Evolutionary conservation across 2,329 filamentous ascomycete genomes (phyloP).

Genomic region (Paradendryphiella salina): DNA sequence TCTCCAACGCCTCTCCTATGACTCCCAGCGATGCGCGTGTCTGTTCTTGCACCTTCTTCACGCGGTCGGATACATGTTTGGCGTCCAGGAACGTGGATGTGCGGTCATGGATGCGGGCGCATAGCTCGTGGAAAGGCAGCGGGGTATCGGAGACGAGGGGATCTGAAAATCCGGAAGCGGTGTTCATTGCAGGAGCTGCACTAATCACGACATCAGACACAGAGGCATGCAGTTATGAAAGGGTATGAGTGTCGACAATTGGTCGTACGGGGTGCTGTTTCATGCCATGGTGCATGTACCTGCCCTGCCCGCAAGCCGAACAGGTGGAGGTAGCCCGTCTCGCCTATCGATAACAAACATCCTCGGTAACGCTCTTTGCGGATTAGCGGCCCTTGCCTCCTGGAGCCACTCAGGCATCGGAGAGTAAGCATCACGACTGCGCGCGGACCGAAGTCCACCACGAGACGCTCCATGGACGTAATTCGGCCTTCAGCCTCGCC

Average conservation of each 20-base stretch:
- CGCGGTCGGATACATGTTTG: constrained; percentile 58
- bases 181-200: constrained; percentile 45
- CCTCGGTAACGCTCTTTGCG: constrained; percentile 21
- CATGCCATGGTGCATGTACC: constrained; percentile 31
- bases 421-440: constrained; percentile 19
- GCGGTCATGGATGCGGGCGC: constrained; percentile 59
- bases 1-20: constrained; percentile 72
- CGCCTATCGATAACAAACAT: constrained; percentile 26
- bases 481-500: constrained; percentile 12
- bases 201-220: constrained; percentile 42
- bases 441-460: constrained; percentile 7
- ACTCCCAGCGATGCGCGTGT: constrained; percentile 72
- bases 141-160: constrained; percentile 47
- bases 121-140: constrained; percentile 54
- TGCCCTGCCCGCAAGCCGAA: constrained; percentile 19
- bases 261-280: constrained; percentile 23
- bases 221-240: constrained; percentile 21
- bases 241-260: constrained; percentile 19
- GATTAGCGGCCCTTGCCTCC: constrained; percentile 14
- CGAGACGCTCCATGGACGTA: constrained; percentile 2
- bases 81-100: constrained; percentile 68
- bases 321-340: constrained; percentile 19
- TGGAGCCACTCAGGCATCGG: constrained; percentile 19
- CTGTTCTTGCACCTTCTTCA: constrained; percentile 72
- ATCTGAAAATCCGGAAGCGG: constrained; percentile 32